phyloP scores from a whole-genome alignment of 1,284 basidiomycete genomes.

The Ceratobasidium sp. region DNA sequence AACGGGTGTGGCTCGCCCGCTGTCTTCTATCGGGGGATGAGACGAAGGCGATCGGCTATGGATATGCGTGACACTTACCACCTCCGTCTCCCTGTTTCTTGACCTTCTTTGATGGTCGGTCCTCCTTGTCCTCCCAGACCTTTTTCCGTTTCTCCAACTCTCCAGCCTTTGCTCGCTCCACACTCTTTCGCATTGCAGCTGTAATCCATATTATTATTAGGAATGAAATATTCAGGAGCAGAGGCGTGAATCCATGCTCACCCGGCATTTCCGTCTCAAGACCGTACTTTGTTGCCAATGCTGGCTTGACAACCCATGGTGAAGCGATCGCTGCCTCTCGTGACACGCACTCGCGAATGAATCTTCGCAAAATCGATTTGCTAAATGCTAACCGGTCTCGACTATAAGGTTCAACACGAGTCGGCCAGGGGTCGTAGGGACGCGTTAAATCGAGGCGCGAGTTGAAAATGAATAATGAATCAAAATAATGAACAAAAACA shows the following conservation, averaged over 20 bases:
- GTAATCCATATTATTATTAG: neutral
- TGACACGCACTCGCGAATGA: slow-evolving; percentile 91
- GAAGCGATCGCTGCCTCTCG: slow-evolving; percentile 89
- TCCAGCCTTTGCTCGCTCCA: slow-evolving; percentile 78
- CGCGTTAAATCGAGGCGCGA: neutral
- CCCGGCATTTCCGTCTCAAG: slow-evolving; percentile 85
- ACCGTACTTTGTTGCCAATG: slow-evolving; percentile 80
- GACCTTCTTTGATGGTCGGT: slow-evolving; percentile 71
- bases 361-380: slow-evolving; percentile 93
- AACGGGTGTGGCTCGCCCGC: slow-evolving; percentile 52
- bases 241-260: slow-evolving; percentile 56
- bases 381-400: slow-evolving; percentile 94
- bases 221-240: neutral
- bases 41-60: neutral
- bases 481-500: neutral
- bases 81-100: slow-evolving; percentile 73
- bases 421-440: neutral
- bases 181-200: slow-evolving; percentile 59
- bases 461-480: too few species aligned
- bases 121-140: slow-evolving; percentile 80
- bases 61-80: slow-evolving; percentile 54
- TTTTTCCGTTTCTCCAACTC: slow-evolving; percentile 90
- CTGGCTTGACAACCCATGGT: slow-evolving; percentile 91
- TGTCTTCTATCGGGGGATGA: slow-evolving; percentile 54
- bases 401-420: slow-evolving; percentile 48